These are phyloP conservation scores for Colletotrichum falcatum DNA, from an alignment of 2,329 filamentous ascomycete species.

Conservation along the genomic window DNA sequence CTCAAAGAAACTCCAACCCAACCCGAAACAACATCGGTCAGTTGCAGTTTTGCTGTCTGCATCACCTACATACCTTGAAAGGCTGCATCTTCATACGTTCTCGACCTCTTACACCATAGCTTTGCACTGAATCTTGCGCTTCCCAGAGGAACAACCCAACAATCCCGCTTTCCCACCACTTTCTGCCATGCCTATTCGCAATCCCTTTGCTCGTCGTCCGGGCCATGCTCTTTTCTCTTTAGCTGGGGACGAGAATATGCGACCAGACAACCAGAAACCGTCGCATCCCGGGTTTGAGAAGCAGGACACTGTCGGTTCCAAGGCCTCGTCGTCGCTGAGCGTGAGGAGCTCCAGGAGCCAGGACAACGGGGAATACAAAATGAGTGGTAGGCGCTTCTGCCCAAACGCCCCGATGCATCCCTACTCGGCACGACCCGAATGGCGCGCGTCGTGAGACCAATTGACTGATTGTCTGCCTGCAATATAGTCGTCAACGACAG, in stretches of 20 bases:
- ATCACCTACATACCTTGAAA: not conserved
- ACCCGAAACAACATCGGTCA: conserved; percentile 18
- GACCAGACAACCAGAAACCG: conserved; percentile 56
- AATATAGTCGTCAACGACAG: conserved; percentile 90
- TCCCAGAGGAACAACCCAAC: not conserved
- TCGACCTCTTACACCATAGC: not conserved
- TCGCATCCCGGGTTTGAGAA: conserved; percentile 68
- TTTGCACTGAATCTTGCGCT: not conserved
- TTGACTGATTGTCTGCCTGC: conserved; percentile 44
- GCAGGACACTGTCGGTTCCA: conserved; percentile 72
- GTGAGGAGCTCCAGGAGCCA: conserved; percentile 70
- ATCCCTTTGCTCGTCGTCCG: conserved; percentile 74
- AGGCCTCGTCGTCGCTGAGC: conserved; percentile 71
- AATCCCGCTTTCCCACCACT: conserved; percentile 3
- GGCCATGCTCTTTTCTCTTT: conserved; percentile 56
- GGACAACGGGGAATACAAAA: conserved; percentile 80
- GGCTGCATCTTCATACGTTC: not conserved
- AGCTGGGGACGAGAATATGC: conserved; percentile 64
- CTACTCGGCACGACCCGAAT: conserved; percentile 26
- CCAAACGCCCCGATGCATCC: conserved; percentile 29
- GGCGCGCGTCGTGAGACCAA: conserved; percentile 44
- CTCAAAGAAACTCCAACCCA: conserved; percentile 31
- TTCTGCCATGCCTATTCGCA: conserved; percentile 74
- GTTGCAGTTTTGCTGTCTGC: conserved; percentile 17
- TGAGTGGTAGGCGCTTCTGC: conserved; percentile 73